Conservation (phyloP, 139 green algal genomes). For the Chlamydomonas asymmetrica region DNA sequence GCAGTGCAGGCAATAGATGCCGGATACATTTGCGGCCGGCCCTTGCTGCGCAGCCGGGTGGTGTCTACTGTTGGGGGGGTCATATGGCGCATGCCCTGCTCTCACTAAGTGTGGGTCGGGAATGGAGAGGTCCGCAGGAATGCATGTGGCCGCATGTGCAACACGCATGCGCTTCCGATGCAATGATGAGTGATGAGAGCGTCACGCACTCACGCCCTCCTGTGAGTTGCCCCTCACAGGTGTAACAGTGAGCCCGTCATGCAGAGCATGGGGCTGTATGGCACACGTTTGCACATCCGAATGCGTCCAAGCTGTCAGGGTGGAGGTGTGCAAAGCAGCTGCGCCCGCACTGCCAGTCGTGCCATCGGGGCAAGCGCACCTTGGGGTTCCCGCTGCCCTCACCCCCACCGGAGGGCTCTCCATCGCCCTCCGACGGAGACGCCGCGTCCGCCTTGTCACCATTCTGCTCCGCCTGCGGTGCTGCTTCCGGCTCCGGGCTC, state of each 20-base stretch:
- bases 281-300: background rate
- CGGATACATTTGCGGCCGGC: background rate
- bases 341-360: background rate
- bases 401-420: background rate
- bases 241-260: no score
- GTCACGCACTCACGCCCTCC: no score
- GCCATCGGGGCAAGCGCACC: background rate
- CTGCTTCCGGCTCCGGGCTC: background rate
- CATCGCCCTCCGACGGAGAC: no score
- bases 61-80: background rate
- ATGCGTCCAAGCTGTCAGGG: background rate
- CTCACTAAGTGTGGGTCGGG: no score
- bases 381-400: slow-evolving; percentile 16
- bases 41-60: background rate
- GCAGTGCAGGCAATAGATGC: no score
- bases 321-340: background rate
- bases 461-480: slow-evolving; percentile 3
- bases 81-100: background rate
- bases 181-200: no score
- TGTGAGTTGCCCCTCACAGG: no score
- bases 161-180: no score
- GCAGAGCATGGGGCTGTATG: no score
- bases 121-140: no score
- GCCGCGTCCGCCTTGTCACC: slow-evolving; percentile 13
- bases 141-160: no score